Evolutionary conservation across 148 eudicot species (phyloP).

Genomic region (Beta vulgaris): DNA sequence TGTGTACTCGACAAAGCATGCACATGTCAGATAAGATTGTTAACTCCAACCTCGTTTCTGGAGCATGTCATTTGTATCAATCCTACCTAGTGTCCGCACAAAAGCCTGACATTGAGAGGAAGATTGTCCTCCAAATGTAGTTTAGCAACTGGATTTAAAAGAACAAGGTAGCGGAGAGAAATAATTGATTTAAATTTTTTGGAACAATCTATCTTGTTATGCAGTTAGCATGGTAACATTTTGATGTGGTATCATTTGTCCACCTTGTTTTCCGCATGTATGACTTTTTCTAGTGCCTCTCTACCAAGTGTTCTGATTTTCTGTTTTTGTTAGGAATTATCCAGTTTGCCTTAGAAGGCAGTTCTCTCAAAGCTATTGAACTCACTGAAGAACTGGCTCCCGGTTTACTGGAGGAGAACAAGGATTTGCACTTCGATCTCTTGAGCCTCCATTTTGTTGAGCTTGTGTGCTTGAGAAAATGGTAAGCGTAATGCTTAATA

Average conservation of each 20-base stretch:
- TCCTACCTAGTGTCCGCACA: not conserved
- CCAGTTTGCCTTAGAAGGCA: conserved; percentile 56
- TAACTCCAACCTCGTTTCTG: not conserved
- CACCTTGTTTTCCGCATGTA: not conserved
- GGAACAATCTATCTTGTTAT: not conserved
- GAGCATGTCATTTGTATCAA: not conserved
- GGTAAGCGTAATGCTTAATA: conserved; percentile 41
- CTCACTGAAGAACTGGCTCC: conserved; percentile 78
- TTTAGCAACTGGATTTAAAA: not conserved
- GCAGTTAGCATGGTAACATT: not conserved
- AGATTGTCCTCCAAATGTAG: not conserved
- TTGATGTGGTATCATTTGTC: not conserved
- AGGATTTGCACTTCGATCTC: conserved; percentile 79
- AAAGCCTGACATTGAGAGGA: not conserved
- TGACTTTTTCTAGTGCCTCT: not conserved
- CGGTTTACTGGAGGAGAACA: conserved; percentile 60
- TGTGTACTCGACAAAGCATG: not conserved
- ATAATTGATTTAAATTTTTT: not conserved
- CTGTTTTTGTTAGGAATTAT: conserved; percentile 52
- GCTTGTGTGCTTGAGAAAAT: conserved; percentile 64
- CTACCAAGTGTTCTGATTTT: not conserved
- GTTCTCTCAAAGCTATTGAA: conserved; percentile 75
- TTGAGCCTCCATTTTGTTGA: conserved; percentile 84
- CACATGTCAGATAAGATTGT: not conserved
- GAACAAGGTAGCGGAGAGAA: no score